Evolutionary conservation across 345 rosid genomes (phyloP), one percentile per base, ranked within the genome.

Genomic region (Eucalyptus cloeziana): DNA sequence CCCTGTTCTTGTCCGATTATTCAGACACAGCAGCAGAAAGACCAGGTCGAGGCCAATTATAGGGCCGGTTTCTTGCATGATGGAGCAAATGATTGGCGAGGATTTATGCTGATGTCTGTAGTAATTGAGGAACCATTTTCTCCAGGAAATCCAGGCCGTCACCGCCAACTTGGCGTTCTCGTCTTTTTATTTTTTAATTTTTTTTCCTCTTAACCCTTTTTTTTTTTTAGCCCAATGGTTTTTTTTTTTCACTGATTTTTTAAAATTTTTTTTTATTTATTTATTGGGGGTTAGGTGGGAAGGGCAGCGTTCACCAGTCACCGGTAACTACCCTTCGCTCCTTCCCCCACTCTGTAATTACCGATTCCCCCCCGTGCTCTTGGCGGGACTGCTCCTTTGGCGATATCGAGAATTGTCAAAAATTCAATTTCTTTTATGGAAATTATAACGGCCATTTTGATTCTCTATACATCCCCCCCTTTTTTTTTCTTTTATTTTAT

Each of bases 401-500:
- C 21, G 62, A 56, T 2, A 24, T 24, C 62, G 62, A 27, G 16
- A 64, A 64, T 64, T 2, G 33, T 64, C 30, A 7, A n/a, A 64
- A n/a, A 10, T 71, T 71, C 45, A 5, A 2, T 37, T 40, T 21
- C 81, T 11, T 71, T 37, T 37, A 37, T 71, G 81, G 27, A 71
- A 71, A 71, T 71, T 5, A 37, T 19, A 71, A 37, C 10, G 19
- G 14, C 81, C 81, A 71, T 71, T 71, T 19, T 37, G 5, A 19
- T 15, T 71, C 22, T 37, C 43, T 5, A 19, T 33, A 69, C 3
- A 15, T 67, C 9, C 40, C 40, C 40, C 21, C 5, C 14, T 2
- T 4, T 17, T 4, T n/a, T 3, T 4, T 3, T 7, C 5, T 31
- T 13, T 10, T 9, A 6, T 17, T 33, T 71, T 5, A 2, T 31